A percentile compares a stretch with the other conserved stretches of the same genome.
phyloP scores from a whole-genome alignment of 306 rosid genomes.

The Casuarina cunninghamiana region DNA sequence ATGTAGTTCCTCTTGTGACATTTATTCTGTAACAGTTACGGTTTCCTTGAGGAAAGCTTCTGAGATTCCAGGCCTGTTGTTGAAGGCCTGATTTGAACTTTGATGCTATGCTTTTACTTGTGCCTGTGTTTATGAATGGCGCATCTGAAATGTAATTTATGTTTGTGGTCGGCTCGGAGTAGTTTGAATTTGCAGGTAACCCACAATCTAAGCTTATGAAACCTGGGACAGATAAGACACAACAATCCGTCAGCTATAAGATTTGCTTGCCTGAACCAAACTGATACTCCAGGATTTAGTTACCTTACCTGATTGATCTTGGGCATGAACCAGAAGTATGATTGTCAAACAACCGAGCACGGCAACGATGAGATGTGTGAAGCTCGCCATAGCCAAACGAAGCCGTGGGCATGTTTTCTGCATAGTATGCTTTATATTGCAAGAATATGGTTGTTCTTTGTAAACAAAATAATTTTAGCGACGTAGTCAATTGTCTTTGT shows the following conservation, averaged over 20 bases:
- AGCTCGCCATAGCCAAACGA: too few relatives aligned
- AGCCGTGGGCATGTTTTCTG: too few relatives aligned
- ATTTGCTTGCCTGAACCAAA: too few relatives aligned
- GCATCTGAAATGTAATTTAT: conserved; percentile 52
- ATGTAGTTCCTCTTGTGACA: conserved; percentile 30
- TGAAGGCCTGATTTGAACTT: background rate
- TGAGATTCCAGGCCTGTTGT: conserved; percentile 31
- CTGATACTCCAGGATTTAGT: too few relatives aligned
- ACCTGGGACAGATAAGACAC: conserved; percentile 23
- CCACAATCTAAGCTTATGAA: conserved; percentile 68
- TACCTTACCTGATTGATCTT: too few relatives aligned
- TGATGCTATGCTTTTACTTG: conserved; percentile 17
- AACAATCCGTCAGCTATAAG: background rate
- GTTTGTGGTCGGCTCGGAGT: conserved; percentile 22
- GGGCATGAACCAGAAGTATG: too few relatives aligned
- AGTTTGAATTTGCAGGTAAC: conserved; percentile 29
- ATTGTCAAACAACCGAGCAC: too few relatives aligned
- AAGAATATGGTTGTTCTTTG: too few relatives aligned
- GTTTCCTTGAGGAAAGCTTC: conserved; percentile 57
- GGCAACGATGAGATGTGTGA: too few relatives aligned
- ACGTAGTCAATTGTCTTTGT: too few relatives aligned
- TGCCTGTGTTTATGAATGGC: conserved; percentile 39
- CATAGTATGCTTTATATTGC: too few relatives aligned
- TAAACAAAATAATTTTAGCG: too few relatives aligned
- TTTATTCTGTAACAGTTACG: conserved; percentile 58